Evolutionary conservation across 208 protist species (phyloP), one percentile per base, ranked within the genome.

Genomic region (Trypanosoma vivax): DNA sequence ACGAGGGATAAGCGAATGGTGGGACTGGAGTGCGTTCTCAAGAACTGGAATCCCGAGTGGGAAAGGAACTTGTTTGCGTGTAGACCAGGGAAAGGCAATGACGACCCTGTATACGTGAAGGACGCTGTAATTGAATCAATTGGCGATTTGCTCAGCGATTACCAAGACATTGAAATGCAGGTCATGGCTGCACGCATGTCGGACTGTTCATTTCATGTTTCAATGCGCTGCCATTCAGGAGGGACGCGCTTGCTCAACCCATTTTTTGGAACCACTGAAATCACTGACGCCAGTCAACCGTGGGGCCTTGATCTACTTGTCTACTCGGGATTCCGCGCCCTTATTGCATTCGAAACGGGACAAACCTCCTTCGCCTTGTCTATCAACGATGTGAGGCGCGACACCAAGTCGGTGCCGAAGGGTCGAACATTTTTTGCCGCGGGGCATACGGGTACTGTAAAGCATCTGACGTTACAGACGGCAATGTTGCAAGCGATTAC

Each of bases 231-330:
- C 31, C 28, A 51, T 46, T 51, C 13, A 6, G 21, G 10, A 3
- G 35, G 33, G 7, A 50, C 50, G n/a, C 9, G 42, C 13, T 50
- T 54, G 10, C 54, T 52, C 56, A 23, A 31, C 30, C 60, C 60
- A 29, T 60, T 21, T 31, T 66, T 52, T 52, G 37, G 24, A 19
- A 29, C 3, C 25, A 18, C 39, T 38, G 42, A 52, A 24, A 10
- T 30, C 21, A 37, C 24, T 34, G 38, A 11, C n/a, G 18, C 6
- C 25, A 28, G 54, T 47, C 19, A 30, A 11, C 51, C 59, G 10
- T 80, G 73, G 73, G 37, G 40, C 27, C 37, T 80, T 30, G 73
- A 80, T 56, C 38, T 80, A 33, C 45, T 80, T 30, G 24, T 80
- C 10, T 80, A 80, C 54, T 33, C 41, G 3, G 57, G 50, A 6